Base-by-base conservation (phyloP, 768 basidiomycete genomes). In the Leccinum arenicola region DNA sequence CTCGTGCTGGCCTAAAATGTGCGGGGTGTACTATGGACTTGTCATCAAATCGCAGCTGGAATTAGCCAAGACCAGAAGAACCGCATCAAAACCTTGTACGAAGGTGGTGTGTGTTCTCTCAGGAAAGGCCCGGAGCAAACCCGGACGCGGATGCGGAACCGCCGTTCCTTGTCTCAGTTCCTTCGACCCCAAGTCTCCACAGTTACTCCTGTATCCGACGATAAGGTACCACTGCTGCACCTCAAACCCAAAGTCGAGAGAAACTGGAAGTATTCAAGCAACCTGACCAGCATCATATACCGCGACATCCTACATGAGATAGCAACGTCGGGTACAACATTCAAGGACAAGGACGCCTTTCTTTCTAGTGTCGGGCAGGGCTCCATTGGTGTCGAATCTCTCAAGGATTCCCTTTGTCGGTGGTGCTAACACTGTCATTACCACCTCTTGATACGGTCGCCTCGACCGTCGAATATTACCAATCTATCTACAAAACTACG, bases 361-460 rank as follows among this genome's bases (percentile, higher is more conserved):
- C 82, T 98, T 31, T 98, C 97, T 35, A 97, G 97, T 69, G 96
- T 98, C 54, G 97, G 97, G 53, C 96, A 94, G 70, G 96, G 94
- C 12, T 97, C 95, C 4, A 99, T 99, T 65, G 97, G 97, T 58
- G 91, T 97, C 52, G 97, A 98, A 75, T 91, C 98, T 62, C 82
- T 99, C 63, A 98, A 97, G 75, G 97, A 96, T 61, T 9, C 29
- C 29, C 84, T 98, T 99, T 27, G 91, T 96, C 36, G 97, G 97
- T 40, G 97, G 97, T 54, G 94, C 95, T 14, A 94, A 93, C 65
- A 92, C 98, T 61, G 91, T 99, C 45, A 89, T 98, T 77, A 99
- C 97, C 17, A 99, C 97, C 23, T 98, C 96, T n/a, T 91, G 97
- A 68, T 98, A 97, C 78, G 95, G 83, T 73, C 93, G n/a, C 97